Evolutionary conservation across 2,329 filamentous ascomycete genomes (phyloP).

Genomic region (Tolypocladium tropicale): DNA sequence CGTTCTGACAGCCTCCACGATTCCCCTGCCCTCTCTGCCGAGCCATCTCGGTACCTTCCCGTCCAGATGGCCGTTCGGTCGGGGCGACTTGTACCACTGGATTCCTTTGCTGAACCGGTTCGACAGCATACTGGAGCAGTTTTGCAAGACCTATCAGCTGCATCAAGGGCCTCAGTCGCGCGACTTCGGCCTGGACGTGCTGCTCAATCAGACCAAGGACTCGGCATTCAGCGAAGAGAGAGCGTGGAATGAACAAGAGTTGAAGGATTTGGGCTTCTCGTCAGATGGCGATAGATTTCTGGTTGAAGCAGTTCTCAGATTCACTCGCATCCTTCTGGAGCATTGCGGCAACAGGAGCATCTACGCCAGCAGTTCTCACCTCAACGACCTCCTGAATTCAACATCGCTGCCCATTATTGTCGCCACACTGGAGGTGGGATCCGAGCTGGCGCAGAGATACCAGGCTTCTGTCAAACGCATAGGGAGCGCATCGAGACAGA

Average conservation of each 20-base stretch:
- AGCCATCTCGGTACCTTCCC: constrained; percentile 71
- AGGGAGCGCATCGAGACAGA: constrained; percentile 50
- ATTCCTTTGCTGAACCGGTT: constrained; percentile 90
- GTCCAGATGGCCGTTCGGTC: constrained; percentile 84
- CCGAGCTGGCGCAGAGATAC: constrained; percentile 85
- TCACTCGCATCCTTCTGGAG: constrained; percentile 80
- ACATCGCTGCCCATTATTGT: constrained; percentile 72
- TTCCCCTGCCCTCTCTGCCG: constrained; percentile 67
- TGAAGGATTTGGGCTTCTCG: constrained; percentile 53
- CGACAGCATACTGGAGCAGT: constrained; percentile 74
- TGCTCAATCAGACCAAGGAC: constrained; percentile 47
- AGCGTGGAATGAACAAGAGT: constrained; percentile 31
- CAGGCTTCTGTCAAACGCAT: constrained; percentile 77
- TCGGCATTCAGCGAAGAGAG: constrained; percentile 39
- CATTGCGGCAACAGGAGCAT: constrained; percentile 96
- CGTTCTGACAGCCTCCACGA: constrained; percentile 57
- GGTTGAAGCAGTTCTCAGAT: constrained; percentile 69
- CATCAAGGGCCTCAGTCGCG: constrained; percentile 69
- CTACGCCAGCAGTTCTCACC: constrained; percentile 83
- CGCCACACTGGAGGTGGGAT: constrained; percentile 66
- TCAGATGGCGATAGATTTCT: constrained; percentile 72
- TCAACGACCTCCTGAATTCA: constrained; percentile 83
- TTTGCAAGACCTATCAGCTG: constrained; percentile 72
- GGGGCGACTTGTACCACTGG: constrained; percentile 97
- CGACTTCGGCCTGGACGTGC: constrained; percentile 59